Evolutionary conservation across 2,329 filamentous ascomycete species (phyloP).

Genomic region (Knufia fluminis): DNA sequence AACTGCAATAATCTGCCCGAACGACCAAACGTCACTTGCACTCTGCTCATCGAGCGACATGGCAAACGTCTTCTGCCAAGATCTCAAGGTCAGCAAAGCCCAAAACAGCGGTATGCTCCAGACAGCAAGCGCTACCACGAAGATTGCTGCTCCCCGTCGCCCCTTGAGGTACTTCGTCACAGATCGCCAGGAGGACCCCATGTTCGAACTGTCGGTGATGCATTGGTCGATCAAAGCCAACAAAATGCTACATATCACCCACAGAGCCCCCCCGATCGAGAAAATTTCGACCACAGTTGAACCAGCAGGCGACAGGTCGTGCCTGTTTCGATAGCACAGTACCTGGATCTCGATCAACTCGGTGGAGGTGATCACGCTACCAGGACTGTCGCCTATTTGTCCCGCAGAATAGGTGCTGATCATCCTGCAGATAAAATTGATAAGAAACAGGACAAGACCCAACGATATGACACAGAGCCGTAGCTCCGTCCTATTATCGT

Average conservation of each 20-base stretch:
- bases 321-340: not conserved
- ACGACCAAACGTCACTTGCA: not conserved
- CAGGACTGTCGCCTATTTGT: not conserved
- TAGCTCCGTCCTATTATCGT: not conserved
- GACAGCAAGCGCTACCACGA: not conserved
- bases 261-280: not conserved
- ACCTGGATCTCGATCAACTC: not conserved
- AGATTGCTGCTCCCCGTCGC: not conserved
- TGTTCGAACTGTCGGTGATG: not conserved
- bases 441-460: slow-evolving; percentile 63
- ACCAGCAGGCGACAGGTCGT: not conserved
- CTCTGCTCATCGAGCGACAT: not conserved
- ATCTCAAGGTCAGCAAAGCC: slow-evolving; percentile 1
- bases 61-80: not conserved
- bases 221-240: not conserved
- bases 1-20: slow-evolving; percentile 5
- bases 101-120: slow-evolving; percentile 4
- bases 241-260: not conserved
- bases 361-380: not conserved
- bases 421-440: slow-evolving; percentile 42
- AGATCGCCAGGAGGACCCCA: not conserved
- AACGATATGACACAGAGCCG: slow-evolving; percentile 35
- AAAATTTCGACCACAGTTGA: not conserved
- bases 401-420: not conserved
- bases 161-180: not conserved